These are phyloP conservation scores for Xylaria sp. DNA, from an alignment of 2,329 filamentous ascomycete species.

Conservation along the genomic window DNA sequence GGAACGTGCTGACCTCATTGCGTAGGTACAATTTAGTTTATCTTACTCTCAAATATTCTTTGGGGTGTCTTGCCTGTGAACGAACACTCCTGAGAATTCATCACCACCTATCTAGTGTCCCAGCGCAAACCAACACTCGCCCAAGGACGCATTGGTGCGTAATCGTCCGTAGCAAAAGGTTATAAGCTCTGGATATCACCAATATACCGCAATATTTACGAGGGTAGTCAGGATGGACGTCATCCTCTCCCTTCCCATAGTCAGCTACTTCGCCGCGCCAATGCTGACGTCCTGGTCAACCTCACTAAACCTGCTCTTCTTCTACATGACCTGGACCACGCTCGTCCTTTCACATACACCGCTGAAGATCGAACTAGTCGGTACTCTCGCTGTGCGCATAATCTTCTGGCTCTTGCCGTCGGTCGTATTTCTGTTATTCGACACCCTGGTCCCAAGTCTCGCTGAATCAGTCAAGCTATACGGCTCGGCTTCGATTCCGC, in stretches of 20 bases:
- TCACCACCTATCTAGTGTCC: background rate
- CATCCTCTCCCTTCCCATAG: slow-evolving; percentile 76
- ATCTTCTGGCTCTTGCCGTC: slow-evolving; percentile 80
- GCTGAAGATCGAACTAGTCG: slow-evolving; percentile 78
- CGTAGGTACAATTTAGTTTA: background rate
- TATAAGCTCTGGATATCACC: background rate
- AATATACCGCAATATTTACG: background rate
- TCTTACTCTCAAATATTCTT: background rate
- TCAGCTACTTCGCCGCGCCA: slow-evolving; percentile 73
- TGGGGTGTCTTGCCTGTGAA: background rate
- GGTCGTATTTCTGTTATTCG: slow-evolving; percentile 76
- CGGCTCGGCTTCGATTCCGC: slow-evolving; percentile 62
- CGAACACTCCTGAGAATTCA: background rate
- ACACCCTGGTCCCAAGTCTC: slow-evolving; percentile 74
- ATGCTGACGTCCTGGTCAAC: slow-evolving; percentile 76
- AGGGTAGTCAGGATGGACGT: slow-evolving; percentile 68
- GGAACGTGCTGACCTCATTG: background rate
- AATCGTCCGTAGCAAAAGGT: too few species aligned
- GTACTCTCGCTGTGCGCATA: slow-evolving; percentile 72
- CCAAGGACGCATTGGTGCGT: background rate
- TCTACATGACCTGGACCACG: slow-evolving; percentile 90
- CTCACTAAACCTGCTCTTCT: slow-evolving; percentile 85
- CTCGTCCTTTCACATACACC: slow-evolving; percentile 81
- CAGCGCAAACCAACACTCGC: background rate
- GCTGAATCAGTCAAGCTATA: slow-evolving; percentile 75